Conservation (phyloP, 305 asterid species). For the Petunia hybrid region DNA sequence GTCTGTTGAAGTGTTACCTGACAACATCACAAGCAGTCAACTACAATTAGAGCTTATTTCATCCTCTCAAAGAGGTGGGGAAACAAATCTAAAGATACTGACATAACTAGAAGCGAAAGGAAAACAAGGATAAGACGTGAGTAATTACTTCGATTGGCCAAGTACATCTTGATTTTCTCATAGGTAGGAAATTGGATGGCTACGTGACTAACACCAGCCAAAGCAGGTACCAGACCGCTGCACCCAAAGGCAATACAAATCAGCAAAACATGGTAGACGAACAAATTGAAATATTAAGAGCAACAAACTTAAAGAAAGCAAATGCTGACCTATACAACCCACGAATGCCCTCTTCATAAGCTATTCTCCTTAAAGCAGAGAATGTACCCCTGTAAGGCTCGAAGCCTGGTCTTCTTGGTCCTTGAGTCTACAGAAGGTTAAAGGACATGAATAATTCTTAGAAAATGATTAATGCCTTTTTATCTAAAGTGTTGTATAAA, state of each 20-base stretch:
- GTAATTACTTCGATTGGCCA: conserved; percentile 70
- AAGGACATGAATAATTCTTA: background rate
- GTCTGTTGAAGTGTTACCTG: conserved; percentile 76
- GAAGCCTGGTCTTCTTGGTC: conserved; percentile 61
- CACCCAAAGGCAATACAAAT: conserved; percentile 39
- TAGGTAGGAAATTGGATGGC: conserved; percentile 95
- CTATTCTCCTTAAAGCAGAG: conserved; percentile 82
- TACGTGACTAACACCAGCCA: conserved; percentile 92
- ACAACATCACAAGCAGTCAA: conserved; percentile 34
- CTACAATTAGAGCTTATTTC: conserved; percentile 27
- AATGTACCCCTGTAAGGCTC: conserved; percentile 80
- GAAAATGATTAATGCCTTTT: background rate
- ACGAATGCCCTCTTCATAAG: conserved; percentile 86
- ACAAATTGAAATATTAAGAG: background rate
- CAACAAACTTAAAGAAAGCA: background rate
- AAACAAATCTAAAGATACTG: conserved; percentile 27
- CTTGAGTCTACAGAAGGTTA: conserved; percentile 75
- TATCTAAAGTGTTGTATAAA: conserved; percentile 1
- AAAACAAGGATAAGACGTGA: conserved; percentile 10
- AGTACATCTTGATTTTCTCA: conserved; percentile 78
- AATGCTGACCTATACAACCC: conserved; percentile 81
- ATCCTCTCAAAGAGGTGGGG: conserved; percentile 25
- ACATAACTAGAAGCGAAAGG: conserved; percentile 27
- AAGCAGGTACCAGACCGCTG: conserved; percentile 98
- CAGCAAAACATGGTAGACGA: conserved; percentile 13